Percentiles rank a stretch among this genome's conserved stretches.
These are phyloP conservation scores for Saccharum spontaneum DNA, from an alignment of 176 grass and related monocot species.

Conservation along the genomic window DNA sequence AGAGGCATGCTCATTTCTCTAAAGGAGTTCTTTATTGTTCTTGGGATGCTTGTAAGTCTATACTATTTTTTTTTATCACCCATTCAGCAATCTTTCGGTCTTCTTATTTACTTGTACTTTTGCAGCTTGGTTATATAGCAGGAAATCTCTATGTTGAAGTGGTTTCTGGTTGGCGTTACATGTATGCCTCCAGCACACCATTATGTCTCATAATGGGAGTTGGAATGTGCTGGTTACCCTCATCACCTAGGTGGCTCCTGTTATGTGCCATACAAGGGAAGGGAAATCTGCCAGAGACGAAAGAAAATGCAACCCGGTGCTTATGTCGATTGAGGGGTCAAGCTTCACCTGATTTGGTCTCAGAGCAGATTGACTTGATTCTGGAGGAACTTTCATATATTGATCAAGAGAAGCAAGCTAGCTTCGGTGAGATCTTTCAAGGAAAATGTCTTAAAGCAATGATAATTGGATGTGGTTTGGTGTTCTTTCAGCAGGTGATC, in stretches of 20 bases:
- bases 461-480: conserved; percentile 86
- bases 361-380: conserved; percentile 68
- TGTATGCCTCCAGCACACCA: conserved; percentile 68
- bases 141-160: conserved; percentile 76
- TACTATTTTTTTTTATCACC: not conserved
- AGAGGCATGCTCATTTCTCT: conserved; percentile 96
- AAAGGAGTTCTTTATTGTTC: conserved; percentile 97
- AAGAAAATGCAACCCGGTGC: conserved; percentile 64
- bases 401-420: conserved; percentile 53
- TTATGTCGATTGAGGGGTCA: conserved; percentile 84
- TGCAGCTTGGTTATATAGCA: conserved; percentile 81
- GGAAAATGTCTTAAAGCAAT: conserved; percentile 94
- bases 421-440: conserved; percentile 85
- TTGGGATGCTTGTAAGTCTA: conserved; percentile 97
- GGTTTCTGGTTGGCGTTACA: conserved; percentile 81
- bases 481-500: conserved; percentile 95
- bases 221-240: conserved; percentile 86
- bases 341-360: conserved; percentile 47
- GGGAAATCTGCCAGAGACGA: conserved; percentile 53
- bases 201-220: conserved; percentile 78
- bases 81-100: not conserved
- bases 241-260: conserved; percentile 92
- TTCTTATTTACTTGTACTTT: conserved; percentile 36
- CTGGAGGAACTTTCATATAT: conserved; percentile 64
- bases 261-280: conserved; percentile 94